Evolutionary conservation across 2,329 filamentous ascomycete genomes (phyloP), one percentile per base, ranked within the genome.

Genomic region (Ophiostoma perfectum): DNA sequence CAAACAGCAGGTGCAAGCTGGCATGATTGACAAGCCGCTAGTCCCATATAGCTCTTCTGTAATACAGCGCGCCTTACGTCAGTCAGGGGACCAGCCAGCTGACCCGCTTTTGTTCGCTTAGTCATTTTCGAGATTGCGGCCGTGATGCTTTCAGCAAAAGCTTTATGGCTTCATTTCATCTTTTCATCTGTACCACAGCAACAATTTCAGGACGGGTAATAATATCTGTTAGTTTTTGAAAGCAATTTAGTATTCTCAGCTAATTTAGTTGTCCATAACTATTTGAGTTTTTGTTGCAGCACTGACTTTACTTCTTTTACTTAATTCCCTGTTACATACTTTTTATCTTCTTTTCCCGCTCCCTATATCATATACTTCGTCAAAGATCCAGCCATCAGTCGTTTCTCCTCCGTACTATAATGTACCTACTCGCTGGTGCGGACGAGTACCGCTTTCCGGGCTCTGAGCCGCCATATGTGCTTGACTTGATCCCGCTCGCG

Each of bases 401-500:
- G 11, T 44, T 44, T 12, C 11, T 44, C 7, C 18, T 38, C 7
- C 41, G 39, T n/a, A 12, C 7, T 14, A 64, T 18, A 14, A 83
- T 83, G 81, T 83, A 81, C 71, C 73, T 76, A 14, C 78, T 83
- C 18, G 71, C 74, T 52, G 78, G 77, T 55, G 72, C 77, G 58
- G 80, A 80, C 67, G 76, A 75, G 67, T 80, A 78, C 72, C 76
- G 75, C 12, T 80, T 80, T 70, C 76, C 77, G 4, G 74, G 76
- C 6, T 71, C 74, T 5, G 73, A 75, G 7, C 81, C 82, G 3
- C 72, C 73, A 66, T 90, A 89, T 75, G 82, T 89, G 45, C 82
- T 87, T 65, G 82, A 86, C 70, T 79, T 90, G 66, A 78, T 83
- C 39, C 81, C 83, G n/a, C 78, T 84, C 4, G 72, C 79, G 0